phyloP scores from a whole-genome alignment of 169 alveolate genomes.

The Cryptosporidium baileyi region DNA sequence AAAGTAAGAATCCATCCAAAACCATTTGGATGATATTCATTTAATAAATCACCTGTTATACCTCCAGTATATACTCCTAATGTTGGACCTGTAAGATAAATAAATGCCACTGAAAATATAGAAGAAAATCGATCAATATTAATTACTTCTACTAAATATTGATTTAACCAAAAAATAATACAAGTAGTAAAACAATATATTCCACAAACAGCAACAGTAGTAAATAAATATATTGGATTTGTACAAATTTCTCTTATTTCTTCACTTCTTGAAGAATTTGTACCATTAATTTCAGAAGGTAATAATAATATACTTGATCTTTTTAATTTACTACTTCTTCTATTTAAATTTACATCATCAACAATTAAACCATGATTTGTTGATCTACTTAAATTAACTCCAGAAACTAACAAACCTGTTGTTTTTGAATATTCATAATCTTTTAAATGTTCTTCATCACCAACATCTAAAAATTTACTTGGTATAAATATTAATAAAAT shows the following conservation, averaged over 20 bases:
- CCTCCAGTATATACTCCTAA: conserved; percentile 62
- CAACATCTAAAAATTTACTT: conserved; percentile 15
- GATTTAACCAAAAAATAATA: conserved; percentile 53
- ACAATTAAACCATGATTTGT: background rate
- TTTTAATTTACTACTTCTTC: background rate
- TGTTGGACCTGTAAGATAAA: conserved; percentile 60
- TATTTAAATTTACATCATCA: background rate
- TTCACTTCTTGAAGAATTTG: background rate
- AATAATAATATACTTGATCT: conserved; percentile 47
- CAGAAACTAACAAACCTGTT: conserved; percentile 58
- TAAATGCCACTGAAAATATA: conserved; percentile 47
- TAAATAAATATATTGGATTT: conserved; percentile 37
- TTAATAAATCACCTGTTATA: conserved; percentile 35
- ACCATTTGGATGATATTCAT: conserved; percentile 32
- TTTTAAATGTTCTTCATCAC: background rate
- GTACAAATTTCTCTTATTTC: conserved; percentile 31
- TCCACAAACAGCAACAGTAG: conserved; percentile 60
- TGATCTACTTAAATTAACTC: conserved; percentile 27
- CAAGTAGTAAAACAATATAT: conserved; percentile 47
- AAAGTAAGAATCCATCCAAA: conserved; percentile 38
- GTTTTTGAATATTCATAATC: conserved; percentile 35
- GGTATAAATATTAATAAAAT: conserved; percentile 31
- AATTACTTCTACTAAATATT: conserved; percentile 33
- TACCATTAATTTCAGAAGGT: background rate
- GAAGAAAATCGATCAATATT: conserved; percentile 31